Evolutionary conservation across 108 stramenopile species (phyloP), one percentile per base, ranked within the genome.

Genomic region (Skeletonema potamos): DNA sequence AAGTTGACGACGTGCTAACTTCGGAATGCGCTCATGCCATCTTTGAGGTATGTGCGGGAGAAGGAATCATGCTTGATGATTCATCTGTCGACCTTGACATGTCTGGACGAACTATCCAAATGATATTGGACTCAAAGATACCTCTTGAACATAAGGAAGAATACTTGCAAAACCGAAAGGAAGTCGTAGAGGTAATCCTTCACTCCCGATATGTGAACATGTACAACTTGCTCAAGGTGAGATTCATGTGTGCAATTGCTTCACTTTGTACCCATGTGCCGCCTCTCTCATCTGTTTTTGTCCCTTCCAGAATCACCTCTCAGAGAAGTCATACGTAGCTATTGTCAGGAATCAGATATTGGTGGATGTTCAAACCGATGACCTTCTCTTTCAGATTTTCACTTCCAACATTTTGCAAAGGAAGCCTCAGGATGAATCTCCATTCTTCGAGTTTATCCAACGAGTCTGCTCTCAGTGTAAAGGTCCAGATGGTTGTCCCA

Each of bases 361-460:
- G 27, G 90, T 92, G 4, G 95, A 96, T 70, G 87, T 92, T 15
- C 95, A 96, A 74, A 90, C 87, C 18, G 86, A 86, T 46, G 92
- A 94, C 70, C 66, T 90, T 18, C 74, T 96, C 26, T 91, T 91
- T 44, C 95, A 96, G 68, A 96, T 96, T 64, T 96, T 96, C 58
- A 93, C 92, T 0, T 75, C 76, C 43, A 92, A 94, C 41, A 86
- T 96, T 20, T 73, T 96, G 0, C 92, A 92, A 62, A 62, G 86
- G 33, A 69, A 84, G 2, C 43, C 72, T 18, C 84, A 81, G 11
- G 92, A 94, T 18, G 95, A 94, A 63, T 87, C 91, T 1, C 95
- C 95, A 4, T 96, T 96, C 73, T 81, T 94, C 41, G 95, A 96
- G 73, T 94, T 91, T 64, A 96, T 96, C 29, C 92, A 96, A 58